Conservation (phyloP, 139 green algal genomes). For the Chlorella sp. region DNA sequence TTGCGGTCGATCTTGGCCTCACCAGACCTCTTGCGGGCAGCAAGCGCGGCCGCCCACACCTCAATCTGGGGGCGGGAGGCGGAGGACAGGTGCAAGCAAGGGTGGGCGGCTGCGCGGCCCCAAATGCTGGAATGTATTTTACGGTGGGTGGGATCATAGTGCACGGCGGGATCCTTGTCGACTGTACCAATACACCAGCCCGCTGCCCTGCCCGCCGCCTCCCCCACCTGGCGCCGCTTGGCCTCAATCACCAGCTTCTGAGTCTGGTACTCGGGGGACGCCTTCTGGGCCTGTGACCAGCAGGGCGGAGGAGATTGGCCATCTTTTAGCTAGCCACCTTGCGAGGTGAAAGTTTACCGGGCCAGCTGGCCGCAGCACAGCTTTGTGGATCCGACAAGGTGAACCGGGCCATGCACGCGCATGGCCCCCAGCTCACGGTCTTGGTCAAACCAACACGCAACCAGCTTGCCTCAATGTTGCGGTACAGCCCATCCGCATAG, state of each 20-base stretch:
- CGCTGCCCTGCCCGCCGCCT: neutral
- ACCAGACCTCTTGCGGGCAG: slow-evolving; percentile 2
- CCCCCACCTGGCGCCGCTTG: slow-evolving; percentile 57
- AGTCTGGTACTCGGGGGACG: slow-evolving; percentile 67
- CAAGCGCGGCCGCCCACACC: neutral
- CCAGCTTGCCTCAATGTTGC: slow-evolving; percentile 32
- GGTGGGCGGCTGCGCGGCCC: neutral
- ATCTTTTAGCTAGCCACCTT: no score
- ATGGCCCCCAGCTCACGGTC: no score
- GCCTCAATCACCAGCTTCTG: slow-evolving; percentile 58
- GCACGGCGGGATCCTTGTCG: no score
- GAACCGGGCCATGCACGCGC: no score
- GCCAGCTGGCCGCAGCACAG: no score
- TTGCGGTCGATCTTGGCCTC: slow-evolving; percentile 4
- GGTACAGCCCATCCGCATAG: slow-evolving; percentile 81
- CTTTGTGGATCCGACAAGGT: no score
- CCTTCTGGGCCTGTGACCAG: slow-evolving; percentile 42
- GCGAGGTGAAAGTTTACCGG: no score
- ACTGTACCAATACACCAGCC: no score
- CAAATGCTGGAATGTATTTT: no score
- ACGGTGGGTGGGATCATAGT: neutral
- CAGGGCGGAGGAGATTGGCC: neutral
- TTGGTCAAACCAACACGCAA: neutral
- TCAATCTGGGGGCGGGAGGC: neutral
- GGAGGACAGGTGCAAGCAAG: neutral